Evolutionary conservation across 2,329 filamentous ascomycete species (phyloP), one percentile per base, ranked within the genome.

Genomic region (Venturia effusa): DNA sequence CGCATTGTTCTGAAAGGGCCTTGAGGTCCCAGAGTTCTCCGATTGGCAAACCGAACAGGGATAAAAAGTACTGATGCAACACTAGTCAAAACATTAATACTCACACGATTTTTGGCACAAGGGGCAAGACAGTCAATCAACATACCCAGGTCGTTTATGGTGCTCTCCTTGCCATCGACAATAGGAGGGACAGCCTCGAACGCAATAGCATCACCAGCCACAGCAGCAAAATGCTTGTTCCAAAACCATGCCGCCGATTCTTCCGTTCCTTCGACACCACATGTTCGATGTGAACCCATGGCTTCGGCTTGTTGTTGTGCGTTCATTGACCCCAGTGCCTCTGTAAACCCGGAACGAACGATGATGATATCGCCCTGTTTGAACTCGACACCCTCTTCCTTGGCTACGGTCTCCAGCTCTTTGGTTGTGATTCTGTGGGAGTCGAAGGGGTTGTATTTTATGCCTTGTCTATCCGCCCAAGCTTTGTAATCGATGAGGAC

Each of bases 401-500:
- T 60, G 34, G 65, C 65, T 19, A 66, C 37, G 1, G 39, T 69
- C 32, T 72, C 69, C 11, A 73, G 64, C 0, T 85, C 80, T 0
- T 77, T 70, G 1, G 81, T 74, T 0, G 78, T 80, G 70, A 88
- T 86, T 34, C 79, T 76, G 68, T 84, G 76, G 0, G 77, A 75
- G 3, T 78, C 78, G 60, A 84, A 79, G 0, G 83, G 78, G 67
- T 83, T 76, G 66, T 81, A 83, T 4, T 73, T 66, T 34, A 81
- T 79, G 15, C 79, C 78, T 62, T 81, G 79, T 10, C 77, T 77
- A 61, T 81, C 76, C 11, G 81, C 78, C 63, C 80, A 84, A 11
- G 74, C 67, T 13, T 71, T 72, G 66, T 77, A 85, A 71, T 86
- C 83, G 61, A 86, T 75, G 24, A 87, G 73, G 0, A 86, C 80